Evolutionary conservation across 179 eudicot genomes (phyloP), one percentile per base, ranked within the genome.

Genomic region (Monotropa hypopitys): DNA sequence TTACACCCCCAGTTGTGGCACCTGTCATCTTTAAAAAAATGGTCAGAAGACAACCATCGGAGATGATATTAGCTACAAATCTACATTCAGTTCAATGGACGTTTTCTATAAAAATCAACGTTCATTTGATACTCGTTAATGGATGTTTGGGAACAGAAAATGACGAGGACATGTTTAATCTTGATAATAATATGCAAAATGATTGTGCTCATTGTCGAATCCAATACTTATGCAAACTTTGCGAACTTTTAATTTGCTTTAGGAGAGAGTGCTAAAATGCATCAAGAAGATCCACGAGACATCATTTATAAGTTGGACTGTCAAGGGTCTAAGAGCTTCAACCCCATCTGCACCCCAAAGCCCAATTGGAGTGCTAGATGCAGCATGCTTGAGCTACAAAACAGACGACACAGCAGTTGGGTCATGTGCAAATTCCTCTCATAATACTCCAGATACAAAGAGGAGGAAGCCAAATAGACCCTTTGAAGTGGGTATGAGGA

Each of bases 211-310:
- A n/a, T n/a, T n/a, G n/a, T n/a, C n/a, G n/a, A n/a, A n/a, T n/a
- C n/a, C n/a, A n/a, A n/a, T n/a, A n/a, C n/a, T n/a, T n/a, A n/a
- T n/a, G n/a, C n/a, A n/a, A n/a, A n/a, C n/a, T n/a, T n/a, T n/a
- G n/a, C 28, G 35, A 12, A 1, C 7, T 30, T 40, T 33, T 40
- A 78, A 26, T 53, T 80, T 78, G 89, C 73, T 10, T 73, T 75
- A 94, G 98, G 93, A 78, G 62, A 89, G 83, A 74, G 67, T 91
- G 84, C n/a, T 81, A 62, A 88, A 87, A 77, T 91, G 97, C 82
- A 76, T 84, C 7, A 86, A 89, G 78, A 67, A 84, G 81, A 83
- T 93, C 59, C 78, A 87, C 23, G 84, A 83, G 69, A 23, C 81
- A 79, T 76, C 84, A 76, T 61, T 70, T 15, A 84, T 38, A 32